These are phyloP conservation scores for Plasmodium billcollinsi DNA, from an alignment of 169 alveolate genomes.

Conservation along the genomic window DNA sequence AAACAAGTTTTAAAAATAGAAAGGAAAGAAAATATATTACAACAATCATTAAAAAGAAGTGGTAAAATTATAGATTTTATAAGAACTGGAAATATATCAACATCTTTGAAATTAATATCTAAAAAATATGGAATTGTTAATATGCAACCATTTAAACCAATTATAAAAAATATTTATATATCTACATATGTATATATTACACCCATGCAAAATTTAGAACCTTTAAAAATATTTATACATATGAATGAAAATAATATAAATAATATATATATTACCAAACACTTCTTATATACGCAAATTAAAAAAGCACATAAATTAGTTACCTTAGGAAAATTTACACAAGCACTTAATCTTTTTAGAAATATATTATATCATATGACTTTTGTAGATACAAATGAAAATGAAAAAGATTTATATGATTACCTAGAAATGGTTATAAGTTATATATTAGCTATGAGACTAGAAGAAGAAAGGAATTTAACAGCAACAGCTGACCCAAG, in stretches of 20 bases:
- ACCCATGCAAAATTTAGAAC: constrained; percentile 50
- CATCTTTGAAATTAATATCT: constrained; percentile 47
- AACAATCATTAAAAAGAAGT: constrained; percentile 29
- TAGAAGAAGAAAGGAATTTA: constrained; percentile 81
- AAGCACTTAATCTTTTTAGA: constrained; percentile 77
- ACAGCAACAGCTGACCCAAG: constrained; percentile 76
- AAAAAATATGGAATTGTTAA: constrained; percentile 70
- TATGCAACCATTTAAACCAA: constrained; percentile 72
- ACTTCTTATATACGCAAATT: constrained; percentile 70
- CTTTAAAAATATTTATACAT: constrained; percentile 29
- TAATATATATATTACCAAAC: constrained; percentile 32
- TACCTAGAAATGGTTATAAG: constrained; percentile 42
- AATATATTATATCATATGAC: constrained; percentile 46
- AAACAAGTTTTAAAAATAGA: constrained; percentile 40
- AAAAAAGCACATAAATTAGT: constrained; percentile 80
- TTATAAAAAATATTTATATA: constrained; percentile 70
- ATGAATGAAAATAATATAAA: constrained; percentile 25
- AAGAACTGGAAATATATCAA: constrained; percentile 55
- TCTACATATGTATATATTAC: constrained; percentile 69
- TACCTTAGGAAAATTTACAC: constrained; percentile 77
- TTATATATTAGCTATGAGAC: constrained; percentile 83
- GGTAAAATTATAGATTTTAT: constrained; percentile 55
- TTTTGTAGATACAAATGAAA: constrained; percentile 22
- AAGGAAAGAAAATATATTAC: constrained; percentile 10
- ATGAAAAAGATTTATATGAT: constrained; percentile 58